Conservation (phyloP, 257 asterid species). For the Fraxinus quadrangulata region DNA sequence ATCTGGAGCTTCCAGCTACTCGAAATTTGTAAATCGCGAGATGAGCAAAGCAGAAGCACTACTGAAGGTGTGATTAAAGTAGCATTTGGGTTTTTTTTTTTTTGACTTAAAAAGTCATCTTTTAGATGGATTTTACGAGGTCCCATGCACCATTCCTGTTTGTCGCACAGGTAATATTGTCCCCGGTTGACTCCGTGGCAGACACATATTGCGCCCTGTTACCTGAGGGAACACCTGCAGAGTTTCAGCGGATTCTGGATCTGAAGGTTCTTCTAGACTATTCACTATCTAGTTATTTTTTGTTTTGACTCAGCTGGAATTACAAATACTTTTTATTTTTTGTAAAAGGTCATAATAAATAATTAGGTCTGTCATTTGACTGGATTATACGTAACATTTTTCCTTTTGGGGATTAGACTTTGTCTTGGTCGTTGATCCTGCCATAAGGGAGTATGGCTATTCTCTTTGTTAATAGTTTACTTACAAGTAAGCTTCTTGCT, state of each 20-base stretch:
- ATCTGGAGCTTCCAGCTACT: constrained; percentile 84
- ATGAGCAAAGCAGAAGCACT: constrained; percentile 99
- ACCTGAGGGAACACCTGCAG: constrained; percentile 91
- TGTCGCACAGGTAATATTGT: constrained; percentile 77
- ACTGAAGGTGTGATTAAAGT: constrained; percentile 58
- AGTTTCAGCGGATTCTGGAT: constrained; percentile 94
- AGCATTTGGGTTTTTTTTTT: not conserved
- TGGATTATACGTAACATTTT: not conserved
- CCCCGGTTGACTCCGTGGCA: constrained; percentile 96
- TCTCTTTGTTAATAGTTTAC: not conserved
- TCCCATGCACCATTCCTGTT: constrained; percentile 18
- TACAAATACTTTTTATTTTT: not conserved
- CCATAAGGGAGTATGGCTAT: not conserved
- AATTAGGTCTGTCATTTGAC: not conserved
- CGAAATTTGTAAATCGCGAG: constrained; percentile 92
- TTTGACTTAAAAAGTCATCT: constrained; percentile 12
- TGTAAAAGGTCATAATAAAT: not conserved
- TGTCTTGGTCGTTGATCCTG: not conserved
- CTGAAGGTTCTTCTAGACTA: constrained; percentile 63
- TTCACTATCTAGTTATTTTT: constrained; percentile 11
- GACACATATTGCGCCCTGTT: constrained; percentile 95
- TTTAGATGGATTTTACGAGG: constrained; percentile 17
- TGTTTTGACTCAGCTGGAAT: constrained; percentile 4
- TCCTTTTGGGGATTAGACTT: not conserved
- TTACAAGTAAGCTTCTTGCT: not conserved